These are phyloP conservation scores for Calvatia gigantea DNA, from an alignment of 768 basidiomycete genomes.

Conservation along the genomic window DNA sequence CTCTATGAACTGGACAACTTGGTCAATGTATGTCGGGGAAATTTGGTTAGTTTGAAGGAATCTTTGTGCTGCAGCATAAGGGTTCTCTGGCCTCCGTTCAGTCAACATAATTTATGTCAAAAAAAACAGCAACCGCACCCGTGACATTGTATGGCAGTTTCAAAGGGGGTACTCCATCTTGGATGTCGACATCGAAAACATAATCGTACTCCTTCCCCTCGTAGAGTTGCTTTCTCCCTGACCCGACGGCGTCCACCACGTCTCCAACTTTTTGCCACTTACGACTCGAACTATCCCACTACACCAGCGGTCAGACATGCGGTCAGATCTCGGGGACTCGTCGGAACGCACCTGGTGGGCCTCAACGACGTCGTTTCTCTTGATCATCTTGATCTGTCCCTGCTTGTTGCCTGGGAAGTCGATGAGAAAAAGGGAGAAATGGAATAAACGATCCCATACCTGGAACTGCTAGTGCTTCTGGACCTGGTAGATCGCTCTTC, in stretches of 20 bases:
- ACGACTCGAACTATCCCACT: conserved; percentile 76
- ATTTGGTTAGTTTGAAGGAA: conserved; percentile 86
- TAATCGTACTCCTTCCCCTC: conserved; percentile 97
- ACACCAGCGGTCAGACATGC: conserved; percentile 9
- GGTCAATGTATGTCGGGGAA: conserved; percentile 77
- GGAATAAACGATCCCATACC: conserved; percentile 42
- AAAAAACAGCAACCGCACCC: conserved; percentile 43
- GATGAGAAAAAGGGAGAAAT: not conserved
- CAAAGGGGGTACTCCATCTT: conserved; percentile 87
- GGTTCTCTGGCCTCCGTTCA: conserved; percentile 65
- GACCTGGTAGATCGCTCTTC: conserved; percentile 83
- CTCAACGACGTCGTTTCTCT: conserved; percentile 75
- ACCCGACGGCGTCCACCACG: conserved; percentile 92
- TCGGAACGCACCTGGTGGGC: conserved; percentile 72
- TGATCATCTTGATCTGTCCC: conserved; percentile 92
- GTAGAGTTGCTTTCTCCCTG: conserved; percentile 87
- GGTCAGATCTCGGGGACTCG: not conserved
- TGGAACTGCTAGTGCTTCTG: conserved; percentile 72
- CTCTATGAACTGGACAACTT: conserved; percentile 92
- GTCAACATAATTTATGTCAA: conserved; percentile 2
- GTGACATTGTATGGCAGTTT: conserved; percentile 92
- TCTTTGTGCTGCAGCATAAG: conserved; percentile 82
- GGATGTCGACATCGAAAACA: conserved; percentile 97
- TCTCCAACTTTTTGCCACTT: conserved; percentile 95
- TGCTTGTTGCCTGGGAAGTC: conserved; percentile 72